Base-by-base conservation (phyloP, 345 rosid species). In the Lepidium africanum region DNA sequence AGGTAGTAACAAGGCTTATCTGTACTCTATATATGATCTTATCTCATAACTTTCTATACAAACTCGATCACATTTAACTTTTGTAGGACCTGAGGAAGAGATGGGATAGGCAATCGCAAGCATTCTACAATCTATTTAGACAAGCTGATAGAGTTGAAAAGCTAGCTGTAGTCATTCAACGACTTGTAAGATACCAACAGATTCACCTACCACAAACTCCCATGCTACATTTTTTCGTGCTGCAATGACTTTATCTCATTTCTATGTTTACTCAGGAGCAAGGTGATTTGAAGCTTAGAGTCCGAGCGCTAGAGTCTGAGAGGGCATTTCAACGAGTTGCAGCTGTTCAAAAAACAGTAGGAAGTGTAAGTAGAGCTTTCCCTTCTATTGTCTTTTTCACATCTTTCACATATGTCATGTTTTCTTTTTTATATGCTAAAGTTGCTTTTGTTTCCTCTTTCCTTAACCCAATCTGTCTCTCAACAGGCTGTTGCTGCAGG, bases 271-370 rank as follows among this genome's bases (percentile, higher is more conserved):
- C 40, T 21, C 80, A 93, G 98, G 98, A 93, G 81, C 97, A 93
- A 90, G 98, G 97, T 64, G 98, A 93, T 81, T 69, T 93, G 76
- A 93, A 93, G 86, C 96, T 93, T 63, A 83, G 98, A 49, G 98
- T 93, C 54, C 84, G 98, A 69, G 74, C 98, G 6, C 59, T 93
- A 46, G 98, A 93, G 78, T 81, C 98, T 51, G 98, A 93, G 81
- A 84, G 98, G 75, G 89, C 97, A 57, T 93, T 93, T 77, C 89
- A 88, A 78, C 98, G 98, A 23, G 96, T 93, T 77, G 96, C 96
- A 23, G 73, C 89, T 57, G 98, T 90, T 77, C 98, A 93, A 55
- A 87, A 87, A 82, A 93, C 95, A 64, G 75, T 90, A 9, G 98
- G 98, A 73, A 88, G 87, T 78, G 98, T 90, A 70, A 88, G 97